A percentile compares a stretch with the other conserved stretches of the same genome.
These are phyloP conservation scores for Pogostemon cablin DNA, from an alignment of 257 asterid genomes.

Conservation along the genomic window DNA sequence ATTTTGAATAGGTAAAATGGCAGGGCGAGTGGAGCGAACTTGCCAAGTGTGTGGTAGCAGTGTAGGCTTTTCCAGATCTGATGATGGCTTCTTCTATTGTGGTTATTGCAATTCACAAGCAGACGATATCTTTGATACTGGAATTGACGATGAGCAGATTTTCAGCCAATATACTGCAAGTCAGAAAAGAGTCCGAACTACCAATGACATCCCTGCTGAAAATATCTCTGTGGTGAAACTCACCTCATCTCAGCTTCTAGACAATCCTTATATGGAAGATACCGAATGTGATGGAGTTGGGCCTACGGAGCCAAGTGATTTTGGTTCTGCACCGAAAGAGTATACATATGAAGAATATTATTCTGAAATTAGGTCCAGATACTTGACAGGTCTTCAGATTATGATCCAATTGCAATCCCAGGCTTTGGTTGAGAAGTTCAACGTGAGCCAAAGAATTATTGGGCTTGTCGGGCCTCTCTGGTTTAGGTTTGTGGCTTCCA, in stretches of 20 bases:
- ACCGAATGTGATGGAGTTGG: constrained; percentile 49
- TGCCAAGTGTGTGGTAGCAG: constrained; percentile 57
- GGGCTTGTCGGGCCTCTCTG: constrained; percentile 71
- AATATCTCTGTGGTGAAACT: constrained; percentile 49
- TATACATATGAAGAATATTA: constrained; percentile 54
- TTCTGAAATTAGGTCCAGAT: constrained; percentile 60
- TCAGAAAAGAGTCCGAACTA: constrained; percentile 39
- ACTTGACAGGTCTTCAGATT: constrained; percentile 63
- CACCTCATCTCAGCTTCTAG: constrained; percentile 44
- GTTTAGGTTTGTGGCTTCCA: constrained; percentile 65
- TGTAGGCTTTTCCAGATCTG: constrained; percentile 42
- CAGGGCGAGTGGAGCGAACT: constrained; percentile 33
- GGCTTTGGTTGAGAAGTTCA: constrained; percentile 73
- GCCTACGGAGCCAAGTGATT: constrained; percentile 59
- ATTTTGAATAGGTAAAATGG: constrained; percentile 37
- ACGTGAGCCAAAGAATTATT: constrained; percentile 61
- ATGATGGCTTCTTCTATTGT: constrained; percentile 66
- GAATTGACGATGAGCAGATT: constrained; percentile 52
- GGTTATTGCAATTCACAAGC: constrained; percentile 58
- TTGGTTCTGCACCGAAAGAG: constrained; percentile 42
- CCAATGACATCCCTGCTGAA: constrained; percentile 34
- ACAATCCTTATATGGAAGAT: constrained; percentile 19
- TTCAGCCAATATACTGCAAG: constrained; percentile 40
- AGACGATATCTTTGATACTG: constrained; percentile 53
- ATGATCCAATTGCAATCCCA: constrained; percentile 79